phyloP scores from a whole-genome alignment of 495 filamentous ascomycete species.

The Daldinia loculata region DNA sequence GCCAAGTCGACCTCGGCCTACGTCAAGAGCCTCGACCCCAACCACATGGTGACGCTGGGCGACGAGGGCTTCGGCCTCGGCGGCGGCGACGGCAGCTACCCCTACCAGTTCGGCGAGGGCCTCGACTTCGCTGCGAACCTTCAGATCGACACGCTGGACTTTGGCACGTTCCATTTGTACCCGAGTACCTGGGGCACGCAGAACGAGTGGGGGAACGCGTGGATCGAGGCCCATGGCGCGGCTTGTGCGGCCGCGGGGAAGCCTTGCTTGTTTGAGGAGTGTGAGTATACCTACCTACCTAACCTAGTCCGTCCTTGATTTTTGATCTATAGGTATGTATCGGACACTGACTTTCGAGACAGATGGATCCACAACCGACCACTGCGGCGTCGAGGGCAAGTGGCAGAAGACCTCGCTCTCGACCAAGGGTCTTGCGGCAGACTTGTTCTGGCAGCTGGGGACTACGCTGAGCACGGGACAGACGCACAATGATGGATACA shows the following conservation, averaged over 20 bases:
- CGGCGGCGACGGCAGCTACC: constrained; percentile 65
- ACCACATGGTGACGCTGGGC: constrained; percentile 62
- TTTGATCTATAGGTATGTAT: constrained; percentile 16
- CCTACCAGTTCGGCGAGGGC: constrained; percentile 67
- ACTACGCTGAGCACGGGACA: constrained; percentile 62
- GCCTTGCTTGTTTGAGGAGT: constrained; percentile 76
- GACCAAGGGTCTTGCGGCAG: constrained; percentile 61
- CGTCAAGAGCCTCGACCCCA: constrained; percentile 60
- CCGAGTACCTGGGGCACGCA: constrained; percentile 60
- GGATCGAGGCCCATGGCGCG: constrained; percentile 68
- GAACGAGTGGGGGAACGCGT: constrained; percentile 59
- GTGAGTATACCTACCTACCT: constrained; percentile 53
- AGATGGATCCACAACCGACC: constrained; percentile 44
- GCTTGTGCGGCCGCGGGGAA: constrained; percentile 65
- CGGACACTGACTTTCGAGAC: constrained; percentile 41
- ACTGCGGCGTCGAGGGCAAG: constrained; percentile 57
- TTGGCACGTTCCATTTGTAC: constrained; percentile 74
- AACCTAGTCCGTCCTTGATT: neutral
- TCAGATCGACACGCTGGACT: constrained; percentile 66
- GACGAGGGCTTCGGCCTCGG: constrained; percentile 62
- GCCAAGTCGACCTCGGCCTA: constrained; percentile 56
- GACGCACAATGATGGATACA: constrained; percentile 68
- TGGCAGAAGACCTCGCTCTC: constrained; percentile 66
- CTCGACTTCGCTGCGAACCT: constrained; percentile 71
- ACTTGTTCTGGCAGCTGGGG: constrained; percentile 75